Evolutionary conservation across 345 rosid genomes (phyloP).

Genomic region (Acer yangbiense): DNA sequence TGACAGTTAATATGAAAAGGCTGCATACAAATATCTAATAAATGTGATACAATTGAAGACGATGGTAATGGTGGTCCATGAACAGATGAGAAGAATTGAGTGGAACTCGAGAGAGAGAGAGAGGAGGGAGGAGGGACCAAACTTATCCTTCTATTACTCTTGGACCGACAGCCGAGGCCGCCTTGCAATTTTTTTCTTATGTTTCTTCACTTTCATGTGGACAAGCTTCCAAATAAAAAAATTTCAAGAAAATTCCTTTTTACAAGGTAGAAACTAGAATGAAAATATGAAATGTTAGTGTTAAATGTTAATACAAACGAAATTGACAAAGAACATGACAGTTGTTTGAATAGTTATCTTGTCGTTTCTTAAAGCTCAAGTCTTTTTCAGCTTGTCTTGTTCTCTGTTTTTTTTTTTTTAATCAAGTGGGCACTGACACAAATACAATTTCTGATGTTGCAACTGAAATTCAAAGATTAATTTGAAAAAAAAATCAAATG

Average conservation of each 20-base stretch:
- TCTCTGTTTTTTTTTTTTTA: slow-evolving; percentile 9
- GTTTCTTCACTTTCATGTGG: not conserved
- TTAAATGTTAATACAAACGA: slow-evolving; percentile 2
- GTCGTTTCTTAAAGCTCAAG: slow-evolving; percentile 17
- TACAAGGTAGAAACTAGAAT: not conserved
- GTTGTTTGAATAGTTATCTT: not conserved
- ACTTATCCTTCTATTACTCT: not conserved
- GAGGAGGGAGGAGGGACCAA: slow-evolving; percentile 12
- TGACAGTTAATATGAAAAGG: not conserved
- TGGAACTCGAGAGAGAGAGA: not conserved
- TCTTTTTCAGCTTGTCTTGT: slow-evolving; percentile 30
- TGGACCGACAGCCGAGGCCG: not conserved
- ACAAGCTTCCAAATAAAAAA: no score
- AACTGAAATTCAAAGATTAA: not conserved
- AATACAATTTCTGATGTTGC: not conserved
- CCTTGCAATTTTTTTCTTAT: not conserved
- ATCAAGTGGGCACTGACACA: not conserved
- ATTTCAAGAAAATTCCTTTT: not conserved
- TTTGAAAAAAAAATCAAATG: not conserved
- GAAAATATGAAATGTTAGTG: not conserved
- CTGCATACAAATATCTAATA: not conserved
- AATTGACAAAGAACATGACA: slow-evolving; percentile 25
- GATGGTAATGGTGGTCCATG: slow-evolving; percentile 17
- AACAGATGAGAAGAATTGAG: not conserved
- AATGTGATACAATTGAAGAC: not conserved